Evolutionary conservation across 768 basidiomycete genomes (phyloP).

Genomic region (Mycena galericulata): DNA sequence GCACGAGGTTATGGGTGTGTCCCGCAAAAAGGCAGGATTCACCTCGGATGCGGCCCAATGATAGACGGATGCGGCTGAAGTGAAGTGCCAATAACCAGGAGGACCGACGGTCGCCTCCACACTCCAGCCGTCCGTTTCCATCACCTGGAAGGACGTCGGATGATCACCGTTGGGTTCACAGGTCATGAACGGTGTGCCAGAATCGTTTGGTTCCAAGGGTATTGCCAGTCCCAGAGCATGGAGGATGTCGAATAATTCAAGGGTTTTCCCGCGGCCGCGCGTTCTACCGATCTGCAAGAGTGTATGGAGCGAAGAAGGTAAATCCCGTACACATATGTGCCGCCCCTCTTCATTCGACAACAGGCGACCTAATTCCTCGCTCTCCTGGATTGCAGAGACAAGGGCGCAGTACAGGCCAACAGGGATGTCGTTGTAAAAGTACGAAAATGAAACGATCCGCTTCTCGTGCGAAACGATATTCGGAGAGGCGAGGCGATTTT

Average conservation of each 20-base stretch:
- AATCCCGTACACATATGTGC: slow-evolving; percentile 61
- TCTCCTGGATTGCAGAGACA: slow-evolving; percentile 66
- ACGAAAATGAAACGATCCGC: slow-evolving; percentile 69
- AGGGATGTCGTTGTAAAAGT: slow-evolving; percentile 74
- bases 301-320: slow-evolving; percentile 63
- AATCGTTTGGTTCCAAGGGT: slow-evolving; percentile 64
- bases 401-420: slow-evolving; percentile 74
- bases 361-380: slow-evolving; percentile 66
- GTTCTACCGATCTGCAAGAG: slow-evolving; percentile 70
- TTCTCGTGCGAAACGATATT: slow-evolving; percentile 64
- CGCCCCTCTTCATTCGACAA: slow-evolving; percentile 62
- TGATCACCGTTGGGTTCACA: slow-evolving; percentile 58
- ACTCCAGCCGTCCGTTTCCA: slow-evolving; percentile 57
- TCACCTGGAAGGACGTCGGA: slow-evolving; percentile 60
- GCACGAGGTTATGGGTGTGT: slow-evolving; percentile 53
- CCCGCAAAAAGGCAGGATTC: slow-evolving; percentile 67
- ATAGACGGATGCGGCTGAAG: slow-evolving; percentile 64
- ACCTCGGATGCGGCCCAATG: slow-evolving; percentile 68
- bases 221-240: slow-evolving; percentile 66
- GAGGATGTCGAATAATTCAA: slow-evolving; percentile 73
- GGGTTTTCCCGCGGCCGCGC: slow-evolving; percentile 67
- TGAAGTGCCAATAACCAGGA: slow-evolving; percentile 76
- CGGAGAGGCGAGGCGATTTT: slow-evolving; percentile 49
- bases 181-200: slow-evolving; percentile 55
- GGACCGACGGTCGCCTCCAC: slow-evolving; percentile 57